A percentile compares a stretch with the other conserved stretches of the same genome.
phyloP scores from a whole-genome alignment of 2,329 filamentous ascomycete species.

The Proliferodiscus dingleyae region DNA sequence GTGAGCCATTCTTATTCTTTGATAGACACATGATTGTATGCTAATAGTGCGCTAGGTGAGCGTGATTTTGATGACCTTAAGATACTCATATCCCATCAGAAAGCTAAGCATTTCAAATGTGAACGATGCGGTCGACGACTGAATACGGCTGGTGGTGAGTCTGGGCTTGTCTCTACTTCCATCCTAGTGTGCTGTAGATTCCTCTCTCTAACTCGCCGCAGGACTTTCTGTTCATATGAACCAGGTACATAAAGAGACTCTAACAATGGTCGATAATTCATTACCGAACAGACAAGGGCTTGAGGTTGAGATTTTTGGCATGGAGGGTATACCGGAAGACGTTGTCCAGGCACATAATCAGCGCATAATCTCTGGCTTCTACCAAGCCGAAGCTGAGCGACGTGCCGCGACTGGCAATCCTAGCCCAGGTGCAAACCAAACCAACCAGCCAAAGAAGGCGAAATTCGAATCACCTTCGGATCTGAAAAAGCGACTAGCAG shows the following conservation, averaged over 20 bases:
- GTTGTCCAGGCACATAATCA: slow-evolving; percentile 79
- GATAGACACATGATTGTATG: slow-evolving; percentile 4
- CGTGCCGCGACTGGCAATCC: slow-evolving; percentile 81
- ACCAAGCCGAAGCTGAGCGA: slow-evolving; percentile 78
- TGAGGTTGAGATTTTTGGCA: slow-evolving; percentile 95
- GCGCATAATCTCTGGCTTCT: slow-evolving; percentile 78
- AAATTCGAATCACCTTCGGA: slow-evolving; percentile 73
- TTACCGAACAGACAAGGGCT: slow-evolving; percentile 79
- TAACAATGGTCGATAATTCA: slow-evolving; percentile 86
- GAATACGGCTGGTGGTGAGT: slow-evolving; percentile 87
- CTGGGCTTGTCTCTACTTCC: background rate
- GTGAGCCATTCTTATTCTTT: slow-evolving; percentile 43
- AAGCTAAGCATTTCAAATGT: slow-evolving; percentile 99
- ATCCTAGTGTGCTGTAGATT: too few relatives aligned
- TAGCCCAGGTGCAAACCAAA: slow-evolving; percentile 56
- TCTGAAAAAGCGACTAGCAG: slow-evolving; percentile 73
- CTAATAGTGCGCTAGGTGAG: slow-evolving; percentile 52
- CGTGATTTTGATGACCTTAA: slow-evolving; percentile 97
- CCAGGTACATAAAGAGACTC: slow-evolving; percentile 93
- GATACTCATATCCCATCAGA: slow-evolving; percentile 94
- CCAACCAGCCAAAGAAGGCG: slow-evolving; percentile 65
- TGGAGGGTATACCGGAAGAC: slow-evolving; percentile 92
- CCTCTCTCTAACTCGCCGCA: slow-evolving; percentile 34
- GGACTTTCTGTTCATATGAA: slow-evolving; percentile 96
- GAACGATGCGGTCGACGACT: slow-evolving; percentile 81